phyloP scores from a whole-genome alignment of 768 basidiomycete species.

The Kwoniella pini region DNA sequence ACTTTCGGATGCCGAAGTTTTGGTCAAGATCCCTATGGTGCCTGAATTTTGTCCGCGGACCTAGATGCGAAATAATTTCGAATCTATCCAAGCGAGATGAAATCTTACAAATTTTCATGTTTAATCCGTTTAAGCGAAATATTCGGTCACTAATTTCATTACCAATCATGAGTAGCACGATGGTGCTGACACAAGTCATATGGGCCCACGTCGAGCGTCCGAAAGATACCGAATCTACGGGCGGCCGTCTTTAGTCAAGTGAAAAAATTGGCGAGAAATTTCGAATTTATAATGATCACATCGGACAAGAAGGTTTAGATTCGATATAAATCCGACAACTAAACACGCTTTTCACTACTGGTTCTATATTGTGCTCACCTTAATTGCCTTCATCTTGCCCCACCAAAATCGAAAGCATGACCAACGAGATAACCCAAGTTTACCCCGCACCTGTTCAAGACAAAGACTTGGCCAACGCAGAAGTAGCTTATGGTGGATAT shows the following conservation, averaged over 20 bases:
- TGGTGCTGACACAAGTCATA: constrained; percentile 4
- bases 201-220: background rate
- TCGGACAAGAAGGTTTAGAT: background rate
- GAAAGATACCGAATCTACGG: background rate
- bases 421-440: constrained; percentile 1
- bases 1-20: too few relatives aligned
- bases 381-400: background rate
- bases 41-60: background rate
- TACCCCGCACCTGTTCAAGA: constrained; percentile 3
- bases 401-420: background rate
- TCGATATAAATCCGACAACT: background rate
- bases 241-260: background rate
- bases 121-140: background rate
- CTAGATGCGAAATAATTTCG: background rate
- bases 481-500: constrained; percentile 3
- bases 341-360: background rate
- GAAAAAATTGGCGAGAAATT: constrained; percentile 1
- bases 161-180: background rate
- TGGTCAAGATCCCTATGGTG: background rate
- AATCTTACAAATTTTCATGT: background rate
- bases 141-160: background rate
- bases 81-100: constrained; percentile 8
- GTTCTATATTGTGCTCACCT: background rate
- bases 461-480: background rate
- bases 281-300: background rate